Base-by-base conservation (phyloP, 1,284 basidiomycete genomes). In the Anthracocystis panici-leucophaei region DNA sequence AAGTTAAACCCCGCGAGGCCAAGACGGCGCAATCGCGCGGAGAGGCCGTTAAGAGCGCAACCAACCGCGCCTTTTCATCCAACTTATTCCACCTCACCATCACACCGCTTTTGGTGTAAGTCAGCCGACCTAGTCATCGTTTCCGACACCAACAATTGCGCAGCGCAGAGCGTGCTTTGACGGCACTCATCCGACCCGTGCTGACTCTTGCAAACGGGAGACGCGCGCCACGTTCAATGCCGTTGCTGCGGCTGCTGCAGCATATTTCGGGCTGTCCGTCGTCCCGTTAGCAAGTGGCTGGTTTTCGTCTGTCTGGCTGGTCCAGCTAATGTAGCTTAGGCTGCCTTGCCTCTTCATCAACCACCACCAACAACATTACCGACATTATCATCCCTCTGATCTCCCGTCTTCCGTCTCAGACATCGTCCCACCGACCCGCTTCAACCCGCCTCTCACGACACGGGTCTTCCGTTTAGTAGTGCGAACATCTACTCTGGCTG, bases 261-360 rank as follows among this genome's bases (percentile, higher is more conserved):
- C 35, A 21, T 8, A 41, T 18, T 38, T 41, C 14, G 59, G 44
- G 16, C 12, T 23, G 20, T 27, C 46, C 44, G 20, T 35, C 29
- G 29, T 18, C 29, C 23, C 44, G 23, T 50, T 49, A 38, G 18
- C 40, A 45, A 35, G 14, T 29, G 23, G 14, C 31, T 45, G 7
- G 5, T 12, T 48, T 10, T 33, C n/a, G 21, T 40, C 35, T 8
- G 20, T 55, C 66, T 68, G 60, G 66, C 66, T 12, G 66, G 60
- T 58, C 66, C 57, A 69, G 60, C 66, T 12, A 60, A 46, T 58
- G 56, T 48, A 69, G 60, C 41, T 45, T 50, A 25, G 27, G 35
- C 40, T 21, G n/a, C 41, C 44, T 18, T 27, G 25, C 40, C 6
- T 16, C 14, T 44, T 35, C 42, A 45, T 20, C 44, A 14, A 7